phyloP scores from a whole-genome alignment of 768 basidiomycete genomes.

The Termitomyces sp. region DNA sequence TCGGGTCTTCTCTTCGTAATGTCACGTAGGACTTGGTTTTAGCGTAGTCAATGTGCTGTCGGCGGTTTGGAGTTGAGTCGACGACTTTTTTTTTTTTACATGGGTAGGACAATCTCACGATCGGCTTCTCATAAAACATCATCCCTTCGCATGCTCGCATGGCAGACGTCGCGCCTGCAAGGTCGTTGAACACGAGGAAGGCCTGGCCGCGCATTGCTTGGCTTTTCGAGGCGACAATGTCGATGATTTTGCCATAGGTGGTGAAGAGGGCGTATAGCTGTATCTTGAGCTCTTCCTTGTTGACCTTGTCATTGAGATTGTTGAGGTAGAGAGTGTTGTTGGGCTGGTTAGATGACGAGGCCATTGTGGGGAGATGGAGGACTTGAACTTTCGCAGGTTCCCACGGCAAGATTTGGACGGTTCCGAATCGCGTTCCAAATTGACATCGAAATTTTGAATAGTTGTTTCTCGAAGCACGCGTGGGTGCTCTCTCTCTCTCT shows the following conservation, averaged over 20 bases:
- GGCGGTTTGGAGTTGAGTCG: background rate
- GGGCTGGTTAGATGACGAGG: conserved; percentile 61
- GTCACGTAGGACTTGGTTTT: conserved; percentile 88
- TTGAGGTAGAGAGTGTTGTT: conserved; percentile 88
- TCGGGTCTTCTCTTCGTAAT: conserved; percentile 70
- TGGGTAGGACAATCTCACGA: conserved; percentile 50
- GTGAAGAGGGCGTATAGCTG: conserved; percentile 89
- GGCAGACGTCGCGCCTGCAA: conserved; percentile 86
- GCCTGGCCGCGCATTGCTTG: conserved; percentile 90
- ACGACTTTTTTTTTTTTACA: background rate
- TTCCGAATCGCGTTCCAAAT: background rate
- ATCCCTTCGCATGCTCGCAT: conserved; percentile 92
- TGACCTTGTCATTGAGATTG: conserved; percentile 89
- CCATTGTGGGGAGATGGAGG: conserved; percentile 22
- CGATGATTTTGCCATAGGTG: conserved; percentile 90
- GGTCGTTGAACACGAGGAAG: conserved; percentile 92
- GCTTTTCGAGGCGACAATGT: conserved; percentile 86
- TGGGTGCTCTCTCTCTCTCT: background rate
- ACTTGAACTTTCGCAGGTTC: conserved; percentile 14
- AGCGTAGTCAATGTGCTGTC: conserved; percentile 87
- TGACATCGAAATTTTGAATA: background rate
- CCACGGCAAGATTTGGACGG: conserved; percentile 12
- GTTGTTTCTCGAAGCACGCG: background rate
- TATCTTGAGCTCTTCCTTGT: conserved; percentile 81
- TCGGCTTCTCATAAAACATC: conserved; percentile 87